phyloP scores from a whole-genome alignment of 1,284 basidiomycete species.

The Macrocystidia cucumis region DNA sequence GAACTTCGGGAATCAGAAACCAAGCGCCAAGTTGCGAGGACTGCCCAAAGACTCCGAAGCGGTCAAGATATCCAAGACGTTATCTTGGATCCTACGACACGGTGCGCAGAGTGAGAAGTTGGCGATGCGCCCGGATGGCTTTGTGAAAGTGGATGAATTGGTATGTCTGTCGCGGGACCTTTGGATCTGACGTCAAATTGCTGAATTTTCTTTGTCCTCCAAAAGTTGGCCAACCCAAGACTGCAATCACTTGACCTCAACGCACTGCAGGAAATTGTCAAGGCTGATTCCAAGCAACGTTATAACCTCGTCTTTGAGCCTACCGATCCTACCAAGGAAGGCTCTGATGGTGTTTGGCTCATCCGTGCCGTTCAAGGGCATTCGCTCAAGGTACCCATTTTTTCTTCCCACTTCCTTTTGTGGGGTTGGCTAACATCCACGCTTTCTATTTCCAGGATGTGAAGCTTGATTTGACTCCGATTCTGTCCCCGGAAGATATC shows the following conservation, averaged over 20 bases:
- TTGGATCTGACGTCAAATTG: neutral
- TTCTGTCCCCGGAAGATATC: constrained; percentile 54
- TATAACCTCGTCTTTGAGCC: constrained; percentile 61
- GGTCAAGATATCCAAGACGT: constrained; percentile 62
- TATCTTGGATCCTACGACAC: constrained; percentile 83
- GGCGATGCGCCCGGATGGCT: constrained; percentile 74
- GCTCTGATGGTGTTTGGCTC: constrained; percentile 52
- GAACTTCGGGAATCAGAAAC: constrained; percentile 8
- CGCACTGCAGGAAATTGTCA: constrained; percentile 65
- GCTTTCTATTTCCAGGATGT: constrained; percentile 43
- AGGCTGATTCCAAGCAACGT: constrained; percentile 70
- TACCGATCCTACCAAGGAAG: constrained; percentile 9
- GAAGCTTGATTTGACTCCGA: constrained; percentile 59
- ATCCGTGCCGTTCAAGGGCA: constrained; percentile 96
- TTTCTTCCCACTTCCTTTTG: neutral
- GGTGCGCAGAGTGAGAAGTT: constrained; percentile 74
- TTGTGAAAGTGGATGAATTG: constrained; percentile 64
- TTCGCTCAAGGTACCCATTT: constrained; percentile 57
- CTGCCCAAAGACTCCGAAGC: constrained; percentile 41
- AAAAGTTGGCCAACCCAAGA: constrained; percentile 28
- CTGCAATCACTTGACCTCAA: constrained; percentile 40
- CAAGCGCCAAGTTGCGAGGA: constrained; percentile 33
- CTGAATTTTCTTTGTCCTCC: constrained; percentile 1
- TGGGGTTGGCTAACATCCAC: neutral
- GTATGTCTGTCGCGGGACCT: constrained; percentile 35